Percentiles rank a stretch among this genome's conserved stretches.
Conservation (phyloP, 495 filamentous ascomycete species). For the Trichocladium uniseriatum region DNA sequence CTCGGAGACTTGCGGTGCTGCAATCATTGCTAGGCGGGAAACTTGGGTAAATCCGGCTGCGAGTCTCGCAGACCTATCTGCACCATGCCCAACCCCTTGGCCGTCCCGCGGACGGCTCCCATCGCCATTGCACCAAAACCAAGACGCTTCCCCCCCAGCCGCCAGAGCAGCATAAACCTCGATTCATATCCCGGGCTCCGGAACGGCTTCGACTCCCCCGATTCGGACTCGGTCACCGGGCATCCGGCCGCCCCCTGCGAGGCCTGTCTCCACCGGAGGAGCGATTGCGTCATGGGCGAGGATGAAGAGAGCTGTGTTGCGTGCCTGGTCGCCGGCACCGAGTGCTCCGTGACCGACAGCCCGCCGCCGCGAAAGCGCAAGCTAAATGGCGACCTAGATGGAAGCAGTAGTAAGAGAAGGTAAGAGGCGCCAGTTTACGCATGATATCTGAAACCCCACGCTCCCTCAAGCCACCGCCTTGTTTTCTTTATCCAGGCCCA, state of each 20-base stretch:
- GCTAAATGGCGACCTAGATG: constrained; percentile 52
- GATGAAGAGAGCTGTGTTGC: constrained; percentile 54
- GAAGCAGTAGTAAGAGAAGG: constrained; percentile 48
- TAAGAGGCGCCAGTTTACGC: constrained; percentile 23
- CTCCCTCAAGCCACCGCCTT: background rate
- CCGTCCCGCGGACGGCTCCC: constrained; percentile 45
- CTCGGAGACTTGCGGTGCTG: background rate
- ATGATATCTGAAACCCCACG: constrained; percentile 6
- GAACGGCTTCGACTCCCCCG: constrained; percentile 40
- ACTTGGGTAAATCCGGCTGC: constrained; percentile 12
- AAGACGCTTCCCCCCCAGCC: constrained; percentile 34
- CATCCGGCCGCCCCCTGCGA: constrained; percentile 38
- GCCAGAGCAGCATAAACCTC: constrained; percentile 33
- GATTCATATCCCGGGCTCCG: constrained; percentile 33
- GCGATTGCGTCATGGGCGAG: constrained; percentile 81
- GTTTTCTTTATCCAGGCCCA: background rate
- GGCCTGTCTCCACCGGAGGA: constrained; percentile 72
- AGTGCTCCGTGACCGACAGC: constrained; percentile 58
- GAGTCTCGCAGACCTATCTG: constrained; percentile 20
- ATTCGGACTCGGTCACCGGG: constrained; percentile 40
- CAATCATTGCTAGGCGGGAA: background rate
- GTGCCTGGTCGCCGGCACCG: constrained; percentile 51
- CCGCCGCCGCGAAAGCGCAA: constrained; percentile 66
- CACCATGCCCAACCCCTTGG: constrained; percentile 41
- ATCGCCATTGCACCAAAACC: constrained; percentile 50